Evolutionary conservation across 495 filamentous ascomycete genomes (phyloP), one percentile per base, ranked within the genome.

Genomic region (Daldinia caldariorum): DNA sequence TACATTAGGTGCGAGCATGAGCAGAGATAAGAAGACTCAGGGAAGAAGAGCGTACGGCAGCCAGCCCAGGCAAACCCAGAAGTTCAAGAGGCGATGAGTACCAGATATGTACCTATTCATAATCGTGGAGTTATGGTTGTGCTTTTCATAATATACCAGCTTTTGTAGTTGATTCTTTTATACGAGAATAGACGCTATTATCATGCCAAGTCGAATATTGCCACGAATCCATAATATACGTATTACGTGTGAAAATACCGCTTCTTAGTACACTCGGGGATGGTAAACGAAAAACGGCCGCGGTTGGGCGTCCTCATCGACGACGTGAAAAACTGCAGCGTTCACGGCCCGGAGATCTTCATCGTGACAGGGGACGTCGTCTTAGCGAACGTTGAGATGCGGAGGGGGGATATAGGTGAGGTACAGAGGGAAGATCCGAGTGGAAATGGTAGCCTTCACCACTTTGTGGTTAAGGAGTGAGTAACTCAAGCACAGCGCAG

Each of bases 1-100:
- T 72, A 89, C 88, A 35, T 81, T 99, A 32, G 93, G 94, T 0
- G 89, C 94, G 6, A 94, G 94, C 70, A 88, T 98, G 89, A 87
- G 87, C 63, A 83, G 92, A 64, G 92, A 97, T 74, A 97, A 96
- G 89, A 95, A 94, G 82, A 79, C 84, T 37, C 84, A 86, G 70
- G 89, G 88, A 9, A 85, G 94, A 73, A 89, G 94, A 72, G 85
- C 86, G 6, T 98, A 98, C 80, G 94, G 95, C 26, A 87, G 85
- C 65, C 85, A 88, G 74, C 85, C 85, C 31, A 68, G 72, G 20
- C 83, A 85, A 70, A 70, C 57, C 22, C 70, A 73, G 34, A 77
- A 77, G 64, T 77, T 77, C 18, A 63, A 68, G 29, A 73, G 41
- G 62, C 65, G 72, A 51, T 75, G 54, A 54, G 43, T 41, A 0